A percentile compares a stretch with the other conserved stretches of the same genome.
phyloP scores from a whole-genome alignment of 305 asterid genomes.

The Fraxinus sp. region DNA sequence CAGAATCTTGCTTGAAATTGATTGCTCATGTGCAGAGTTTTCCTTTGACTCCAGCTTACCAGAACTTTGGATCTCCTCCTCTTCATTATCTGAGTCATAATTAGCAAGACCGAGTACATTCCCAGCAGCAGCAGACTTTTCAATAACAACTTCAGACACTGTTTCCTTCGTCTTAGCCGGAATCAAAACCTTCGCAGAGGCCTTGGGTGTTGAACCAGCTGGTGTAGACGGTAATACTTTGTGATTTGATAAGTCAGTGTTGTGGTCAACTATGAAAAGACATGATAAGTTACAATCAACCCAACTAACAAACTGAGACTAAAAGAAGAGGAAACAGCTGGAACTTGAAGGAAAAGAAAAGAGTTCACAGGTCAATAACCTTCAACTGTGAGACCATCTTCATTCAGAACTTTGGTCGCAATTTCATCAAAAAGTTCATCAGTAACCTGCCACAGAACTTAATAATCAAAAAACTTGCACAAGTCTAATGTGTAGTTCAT shows the following conservation, averaged over 20 bases:
- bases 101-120: conserved; percentile 81
- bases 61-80: conserved; percentile 57
- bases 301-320: conserved; percentile 5
- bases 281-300: conserved; percentile 20
- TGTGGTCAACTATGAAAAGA: conserved; percentile 40
- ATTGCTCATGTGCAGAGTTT: conserved; percentile 29
- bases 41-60: conserved; percentile 39
- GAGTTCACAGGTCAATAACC: conserved; percentile 44
- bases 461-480: conserved; percentile 36
- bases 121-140: conserved; percentile 62
- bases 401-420: conserved; percentile 86
- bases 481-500: conserved; percentile 23
- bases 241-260: conserved; percentile 39
- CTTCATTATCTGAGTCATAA: conserved; percentile 94
- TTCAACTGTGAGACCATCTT: conserved; percentile 65
- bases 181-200: conserved; percentile 59
- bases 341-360: background rate
- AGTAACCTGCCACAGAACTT: conserved; percentile 72
- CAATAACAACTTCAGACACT: conserved; percentile 47
- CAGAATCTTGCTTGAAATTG: conserved; percentile 37
- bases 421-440: conserved; percentile 97
- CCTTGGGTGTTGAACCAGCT: conserved; percentile 50
- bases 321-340: conserved; percentile 16
- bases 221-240: conserved; percentile 44
- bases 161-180: conserved; percentile 50